Evolutionary conservation across 2,329 filamentous ascomycete species (phyloP), one percentile per base, ranked within the genome.

Genomic region (Fusarium camptoceras): DNA sequence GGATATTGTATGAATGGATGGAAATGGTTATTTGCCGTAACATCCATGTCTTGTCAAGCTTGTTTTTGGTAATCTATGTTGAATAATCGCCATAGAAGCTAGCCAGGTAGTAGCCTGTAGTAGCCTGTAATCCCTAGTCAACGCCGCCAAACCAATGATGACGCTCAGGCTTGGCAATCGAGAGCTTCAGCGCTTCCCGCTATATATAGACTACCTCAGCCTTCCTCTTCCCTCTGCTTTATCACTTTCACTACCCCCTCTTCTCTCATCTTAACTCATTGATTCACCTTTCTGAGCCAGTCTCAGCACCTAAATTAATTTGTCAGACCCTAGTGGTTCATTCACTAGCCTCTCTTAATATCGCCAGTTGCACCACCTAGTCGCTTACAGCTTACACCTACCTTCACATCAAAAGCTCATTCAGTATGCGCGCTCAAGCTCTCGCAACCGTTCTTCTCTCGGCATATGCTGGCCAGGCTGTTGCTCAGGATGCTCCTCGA

Each of bases 401-500:
- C 55, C 25, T 31, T 43, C 57, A 30, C 48, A 30, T 58, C 34
- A 42, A 24, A 15, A 54, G 30, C 51, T 57, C 27, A 41, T 41
- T 50, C 60, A 72, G 55, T 24, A 77, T 77, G 75, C 70, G 68
- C 30, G 44, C 61, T 53, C 68, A 64, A 49, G 60, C 67, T 55
- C 41, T 77, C 14, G 27, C 76, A 31, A 70, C 76, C 57, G 31
- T 75, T 42, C 46, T 80, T 46, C 71, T 77, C 41, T 72, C 76
- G 44, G 76, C 75, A 34, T 67, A 77, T 27, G 56, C 78, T 37
- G 73, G 76, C 28, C 73, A 76, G 34, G 77, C 67, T 28, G 59
- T 64, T 55, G 76, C 76, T 37, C 74, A 78, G 55, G 82, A 88
- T 72, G 89, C 90, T 46, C 78, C 82, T 12, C 76, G 84, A 42